These are phyloP conservation scores for Trichoderma brevicompactum DNA, from an alignment of 2,329 filamentous ascomycete species.

Conservation along the genomic window DNA sequence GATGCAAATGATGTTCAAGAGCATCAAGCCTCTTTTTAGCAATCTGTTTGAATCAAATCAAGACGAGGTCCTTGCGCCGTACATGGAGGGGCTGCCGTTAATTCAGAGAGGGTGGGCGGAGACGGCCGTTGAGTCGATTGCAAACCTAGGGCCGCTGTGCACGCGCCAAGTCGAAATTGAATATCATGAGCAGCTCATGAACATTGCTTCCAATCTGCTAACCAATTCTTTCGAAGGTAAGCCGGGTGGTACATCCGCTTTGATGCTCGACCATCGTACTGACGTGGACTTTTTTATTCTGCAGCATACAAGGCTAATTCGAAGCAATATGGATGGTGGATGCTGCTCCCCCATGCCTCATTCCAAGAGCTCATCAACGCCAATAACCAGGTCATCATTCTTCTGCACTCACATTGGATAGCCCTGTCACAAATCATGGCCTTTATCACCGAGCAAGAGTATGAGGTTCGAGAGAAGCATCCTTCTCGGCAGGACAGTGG, in stretches of 20 bases:
- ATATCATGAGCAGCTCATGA: slow-evolving; percentile 51
- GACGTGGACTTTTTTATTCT: neutral
- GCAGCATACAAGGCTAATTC: slow-evolving; percentile 56
- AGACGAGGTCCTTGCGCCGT: slow-evolving; percentile 48
- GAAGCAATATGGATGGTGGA: slow-evolving; percentile 61
- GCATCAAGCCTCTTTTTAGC: slow-evolving; percentile 55
- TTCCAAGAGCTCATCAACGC: slow-evolving; percentile 57
- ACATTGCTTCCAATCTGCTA: slow-evolving; percentile 56
- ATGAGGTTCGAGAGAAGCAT: slow-evolving; percentile 39
- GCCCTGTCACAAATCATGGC: slow-evolving; percentile 59
- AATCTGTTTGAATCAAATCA: slow-evolving; percentile 50
- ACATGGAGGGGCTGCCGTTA: slow-evolving; percentile 52
- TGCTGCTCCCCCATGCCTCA: slow-evolving; percentile 57
- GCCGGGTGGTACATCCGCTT: slow-evolving; percentile 19
- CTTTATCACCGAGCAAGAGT: slow-evolving; percentile 51
- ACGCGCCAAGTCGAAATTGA: slow-evolving; percentile 48
- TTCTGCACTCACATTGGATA: slow-evolving; percentile 60
- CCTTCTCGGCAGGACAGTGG: slow-evolving; percentile 33
- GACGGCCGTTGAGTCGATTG: slow-evolving; percentile 51
- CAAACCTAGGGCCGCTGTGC: slow-evolving; percentile 50
- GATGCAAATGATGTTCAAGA: slow-evolving; percentile 57
- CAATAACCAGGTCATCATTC: slow-evolving; percentile 49
- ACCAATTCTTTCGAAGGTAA: slow-evolving; percentile 59
- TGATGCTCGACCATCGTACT: neutral
- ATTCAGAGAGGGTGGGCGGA: slow-evolving; percentile 53